Evolutionary conservation across 306 rosid genomes (phyloP), one percentile per base, ranked within the genome.

Genomic region (Abrus pulchellus): DNA sequence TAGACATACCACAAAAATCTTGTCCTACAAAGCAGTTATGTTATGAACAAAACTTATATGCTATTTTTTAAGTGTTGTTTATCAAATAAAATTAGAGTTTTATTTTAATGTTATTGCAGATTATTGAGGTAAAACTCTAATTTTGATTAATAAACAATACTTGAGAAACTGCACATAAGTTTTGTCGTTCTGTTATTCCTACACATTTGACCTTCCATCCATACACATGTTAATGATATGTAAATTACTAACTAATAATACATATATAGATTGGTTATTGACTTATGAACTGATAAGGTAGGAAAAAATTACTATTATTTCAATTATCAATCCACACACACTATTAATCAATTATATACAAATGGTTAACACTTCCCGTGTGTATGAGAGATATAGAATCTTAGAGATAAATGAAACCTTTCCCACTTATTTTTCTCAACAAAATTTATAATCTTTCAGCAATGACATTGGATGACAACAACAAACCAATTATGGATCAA

Each of bases 401-500:
- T 56, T 12, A 28, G 3, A 3, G 27, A 29, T 59, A 3, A 59
- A 54, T 9, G 20, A 27, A 27, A 43, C 72, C 55, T 44, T 9
- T 28, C 56, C 40, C 27, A 69, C 27, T 68, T 2, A 7, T 6
- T 9, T 65, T 66, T 55, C 52, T 47, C 65, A 68, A 79, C 43
- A 57, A n/a, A 61, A n/a, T 7, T 49, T 63, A 9, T 64, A 30
- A 36, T 33, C 14, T 60, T 83, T 49, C 89, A 88, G 92, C 92
- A 43, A 82, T 20, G 68, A 83, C 86, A 29, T 47, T 13, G 2
- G 94, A 82, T 62, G 57, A 82, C 47, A 45, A 4, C 47, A 60
- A 60, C 5, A 66, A 53, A 73, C 82, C 88, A 56, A 81, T 90
- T 11, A 14, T 59, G 36, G 90, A 89, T 28, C 72, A 78, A 4